Evolutionary conservation across 106 monocot species (phyloP).

Genomic region (Iris macrosiphon): DNA sequence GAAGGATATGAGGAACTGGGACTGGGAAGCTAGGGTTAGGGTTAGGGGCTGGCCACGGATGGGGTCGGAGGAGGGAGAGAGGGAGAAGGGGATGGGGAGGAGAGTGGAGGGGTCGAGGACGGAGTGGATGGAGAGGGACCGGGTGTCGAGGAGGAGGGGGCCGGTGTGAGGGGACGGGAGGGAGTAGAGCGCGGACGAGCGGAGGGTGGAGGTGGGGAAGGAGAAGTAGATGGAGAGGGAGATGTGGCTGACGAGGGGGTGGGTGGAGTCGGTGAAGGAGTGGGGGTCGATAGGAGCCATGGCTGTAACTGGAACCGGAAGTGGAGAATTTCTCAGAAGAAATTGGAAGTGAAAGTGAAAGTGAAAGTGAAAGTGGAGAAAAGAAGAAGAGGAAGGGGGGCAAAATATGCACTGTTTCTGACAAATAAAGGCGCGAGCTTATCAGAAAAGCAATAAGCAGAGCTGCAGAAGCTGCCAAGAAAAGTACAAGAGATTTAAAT

Average conservation of each 20-base stretch:
- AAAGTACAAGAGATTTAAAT: too few relatives aligned
- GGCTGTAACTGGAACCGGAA: too few relatives aligned
- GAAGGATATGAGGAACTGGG: conserved; percentile 53
- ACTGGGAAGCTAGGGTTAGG: conserved; percentile 32
- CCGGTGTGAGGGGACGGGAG: conserved; percentile 53
- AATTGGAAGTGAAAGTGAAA: too few relatives aligned
- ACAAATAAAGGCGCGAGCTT: too few relatives aligned
- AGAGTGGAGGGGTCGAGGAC: conserved; percentile 30
- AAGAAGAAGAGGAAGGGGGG: not conserved
- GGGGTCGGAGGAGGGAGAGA: conserved; percentile 31
- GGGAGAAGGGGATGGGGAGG: conserved; percentile 28
- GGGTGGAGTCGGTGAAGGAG: conserved; percentile 51
- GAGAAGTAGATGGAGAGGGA: conserved; percentile 73
- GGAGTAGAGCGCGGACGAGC: conserved; percentile 53
- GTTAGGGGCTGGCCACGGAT: conserved; percentile 48
- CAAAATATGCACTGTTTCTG: too few relatives aligned
- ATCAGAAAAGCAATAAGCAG: too few relatives aligned
- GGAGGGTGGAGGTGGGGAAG: conserved; percentile 66
- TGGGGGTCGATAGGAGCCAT: conserved; percentile 86
- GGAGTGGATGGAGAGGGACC: conserved; percentile 43
- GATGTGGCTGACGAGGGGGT: conserved; percentile 52
- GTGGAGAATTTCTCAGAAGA: too few relatives aligned
- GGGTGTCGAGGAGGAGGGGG: conserved; percentile 49
- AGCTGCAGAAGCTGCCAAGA: too few relatives aligned
- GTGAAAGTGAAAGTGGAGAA: too few relatives aligned